phyloP scores from a whole-genome alignment of 2,329 filamentous ascomycete species.

The Talaromyces pinophilus region DNA sequence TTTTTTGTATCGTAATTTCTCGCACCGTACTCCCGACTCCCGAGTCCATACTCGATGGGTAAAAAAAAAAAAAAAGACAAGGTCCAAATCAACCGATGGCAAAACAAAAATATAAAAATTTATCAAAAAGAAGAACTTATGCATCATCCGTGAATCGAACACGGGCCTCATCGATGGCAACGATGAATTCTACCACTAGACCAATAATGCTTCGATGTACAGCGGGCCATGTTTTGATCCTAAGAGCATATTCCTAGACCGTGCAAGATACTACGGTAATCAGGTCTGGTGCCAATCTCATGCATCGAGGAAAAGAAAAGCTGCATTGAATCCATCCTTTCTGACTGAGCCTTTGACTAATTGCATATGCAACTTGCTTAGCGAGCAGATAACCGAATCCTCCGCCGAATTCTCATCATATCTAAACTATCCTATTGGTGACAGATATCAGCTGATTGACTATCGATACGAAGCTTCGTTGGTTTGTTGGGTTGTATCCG shows the following conservation, averaged over 20 bases:
- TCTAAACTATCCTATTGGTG: not conserved
- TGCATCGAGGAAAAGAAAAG: not conserved
- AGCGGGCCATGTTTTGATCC: not conserved
- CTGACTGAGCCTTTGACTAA: not conserved
- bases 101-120: not conserved
- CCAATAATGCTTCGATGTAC: constrained; percentile 24
- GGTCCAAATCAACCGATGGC: not conserved
- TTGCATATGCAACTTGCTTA: not conserved
- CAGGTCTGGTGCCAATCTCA: not conserved
- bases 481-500: not conserved
- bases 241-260: not conserved
- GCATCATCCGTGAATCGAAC: constrained; percentile 29
- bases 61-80: not conserved
- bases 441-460: not conserved
- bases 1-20: not conserved
- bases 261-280: not conserved
- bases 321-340: not conserved
- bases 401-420: not conserved
- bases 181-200: constrained; percentile 29
- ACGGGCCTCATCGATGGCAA: constrained; percentile 28
- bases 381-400: not conserved
- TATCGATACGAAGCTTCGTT: not conserved
- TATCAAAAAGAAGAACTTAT: not conserved
- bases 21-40: not conserved
- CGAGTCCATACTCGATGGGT: not conserved